Percentiles rank a stretch among this genome's conserved stretches.
phyloP scores from a whole-genome alignment of 305 asterid species.

The Ajuga reptans region DNA sequence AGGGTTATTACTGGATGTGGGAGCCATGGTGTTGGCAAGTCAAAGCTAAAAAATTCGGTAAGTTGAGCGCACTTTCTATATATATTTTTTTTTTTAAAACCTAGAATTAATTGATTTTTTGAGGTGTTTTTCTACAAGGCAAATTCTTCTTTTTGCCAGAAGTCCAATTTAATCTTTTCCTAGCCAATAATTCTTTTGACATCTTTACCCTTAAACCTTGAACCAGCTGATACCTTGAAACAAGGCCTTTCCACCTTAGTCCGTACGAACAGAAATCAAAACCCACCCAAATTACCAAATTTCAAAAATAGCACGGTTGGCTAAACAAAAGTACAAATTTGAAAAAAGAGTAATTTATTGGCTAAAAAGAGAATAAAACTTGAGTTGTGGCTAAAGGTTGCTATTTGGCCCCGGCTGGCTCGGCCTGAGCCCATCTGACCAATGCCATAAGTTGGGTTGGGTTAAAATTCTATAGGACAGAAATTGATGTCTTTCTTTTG shows the following conservation, averaged over 20 bases:
- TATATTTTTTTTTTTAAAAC: too few relatives aligned
- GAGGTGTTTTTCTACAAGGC: neutral
- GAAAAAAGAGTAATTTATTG: neutral
- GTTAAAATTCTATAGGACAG: too few relatives aligned
- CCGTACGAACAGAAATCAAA: neutral
- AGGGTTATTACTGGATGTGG: constrained; percentile 93
- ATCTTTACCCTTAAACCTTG: neutral
- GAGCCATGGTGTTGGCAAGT: constrained; percentile 81
- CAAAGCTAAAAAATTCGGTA: constrained; percentile 78
- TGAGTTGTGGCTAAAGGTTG: too few relatives aligned
- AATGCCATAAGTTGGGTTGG: too few relatives aligned
- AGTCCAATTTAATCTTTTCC: neutral
- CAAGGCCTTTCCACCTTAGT: neutral
- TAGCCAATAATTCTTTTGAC: neutral
- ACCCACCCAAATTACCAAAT: neutral
- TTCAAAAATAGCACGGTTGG: neutral
- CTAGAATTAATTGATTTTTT: neutral
- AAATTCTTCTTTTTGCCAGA: too few relatives aligned
- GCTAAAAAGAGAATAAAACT: neutral
- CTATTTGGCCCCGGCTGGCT: too few relatives aligned
- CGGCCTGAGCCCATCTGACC: too few relatives aligned
- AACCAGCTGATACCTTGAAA: neutral
- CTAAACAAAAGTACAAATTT: neutral
- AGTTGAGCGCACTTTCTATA: constrained; percentile 1
- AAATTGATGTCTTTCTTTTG: too few relatives aligned